These are phyloP conservation scores for Vitis hybrid DNA, from an alignment of 177 flowering plant species.

Conservation along the genomic window DNA sequence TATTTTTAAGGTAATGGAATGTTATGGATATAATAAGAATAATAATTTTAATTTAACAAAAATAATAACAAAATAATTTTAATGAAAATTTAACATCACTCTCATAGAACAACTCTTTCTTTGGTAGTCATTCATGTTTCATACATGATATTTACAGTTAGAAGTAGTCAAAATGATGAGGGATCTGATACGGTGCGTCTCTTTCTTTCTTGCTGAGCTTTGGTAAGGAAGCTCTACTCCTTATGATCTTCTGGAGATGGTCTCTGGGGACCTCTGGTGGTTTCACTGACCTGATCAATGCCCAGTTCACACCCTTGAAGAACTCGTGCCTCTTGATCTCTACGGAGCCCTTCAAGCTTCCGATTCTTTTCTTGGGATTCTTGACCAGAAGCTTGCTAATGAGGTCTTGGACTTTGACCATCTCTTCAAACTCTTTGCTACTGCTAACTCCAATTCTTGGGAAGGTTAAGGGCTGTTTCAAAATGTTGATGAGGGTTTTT, in stretches of 20 bases:
- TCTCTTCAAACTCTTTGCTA: constrained; percentile 55
- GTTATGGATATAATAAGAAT: too few species aligned
- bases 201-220: constrained; percentile 58
- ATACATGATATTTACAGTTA: constrained; percentile 20
- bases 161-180: constrained; percentile 76
- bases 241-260: constrained; percentile 20
- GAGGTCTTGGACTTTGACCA: constrained; percentile 64
- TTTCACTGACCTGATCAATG: constrained; percentile 71
- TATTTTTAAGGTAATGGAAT: too few species aligned
- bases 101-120: constrained; percentile 3
- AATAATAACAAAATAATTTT: too few species aligned
- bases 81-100: too few species aligned
- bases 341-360: constrained; percentile 64
- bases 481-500: constrained; percentile 70
- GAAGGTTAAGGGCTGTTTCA: constrained; percentile 63
- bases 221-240: constrained; percentile 23
- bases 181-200: constrained; percentile 61
- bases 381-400: constrained; percentile 69
- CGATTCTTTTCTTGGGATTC: constrained; percentile 82
- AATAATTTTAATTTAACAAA: too few species aligned
- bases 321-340: constrained; percentile 89
- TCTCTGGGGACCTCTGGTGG: constrained; percentile 76
- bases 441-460: constrained; percentile 53
- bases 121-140: neutral
- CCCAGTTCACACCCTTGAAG: constrained; percentile 91